Conservation (phyloP, 23 red algal species). For the Gracilaria caudata region DNA sequence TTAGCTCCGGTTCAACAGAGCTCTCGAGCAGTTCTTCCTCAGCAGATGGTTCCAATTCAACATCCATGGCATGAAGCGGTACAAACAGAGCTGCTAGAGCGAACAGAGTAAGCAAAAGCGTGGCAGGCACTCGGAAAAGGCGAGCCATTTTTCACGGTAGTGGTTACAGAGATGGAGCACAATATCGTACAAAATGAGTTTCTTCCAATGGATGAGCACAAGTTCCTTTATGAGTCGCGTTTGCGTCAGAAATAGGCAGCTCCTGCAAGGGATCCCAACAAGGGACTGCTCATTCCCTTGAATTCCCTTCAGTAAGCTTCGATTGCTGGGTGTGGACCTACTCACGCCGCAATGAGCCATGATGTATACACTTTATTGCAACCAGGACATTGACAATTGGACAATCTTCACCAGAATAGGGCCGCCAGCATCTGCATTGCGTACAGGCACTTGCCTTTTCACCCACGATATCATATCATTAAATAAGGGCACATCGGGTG, state of each 20-base stretch:
- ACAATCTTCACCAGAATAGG: neutral
- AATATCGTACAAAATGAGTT: neutral
- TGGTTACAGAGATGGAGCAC: neutral
- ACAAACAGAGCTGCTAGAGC: neutral
- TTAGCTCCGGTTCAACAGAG: neutral
- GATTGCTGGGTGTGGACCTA: neutral
- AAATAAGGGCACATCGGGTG: neutral
- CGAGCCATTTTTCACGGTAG: neutral
- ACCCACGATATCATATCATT: neutral
- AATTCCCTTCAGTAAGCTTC: neutral
- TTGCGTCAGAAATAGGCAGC: neutral
- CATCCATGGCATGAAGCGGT: conserved; percentile 1
- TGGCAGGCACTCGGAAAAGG: conserved; percentile 31
- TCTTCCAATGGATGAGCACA: neutral
- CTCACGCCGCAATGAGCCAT: neutral
- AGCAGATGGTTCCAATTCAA: conserved; percentile 1
- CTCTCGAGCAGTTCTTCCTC: neutral
- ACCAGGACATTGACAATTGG: neutral
- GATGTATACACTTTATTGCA: neutral
- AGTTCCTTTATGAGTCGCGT: neutral
- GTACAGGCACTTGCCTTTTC: neutral
- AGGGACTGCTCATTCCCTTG: neutral
- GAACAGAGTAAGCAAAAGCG: neutral
- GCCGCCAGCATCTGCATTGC: neutral
- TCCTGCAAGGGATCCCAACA: neutral